Base-by-base conservation (phyloP, 78 protist genomes). In the Emiliania huxleyi region DNA sequence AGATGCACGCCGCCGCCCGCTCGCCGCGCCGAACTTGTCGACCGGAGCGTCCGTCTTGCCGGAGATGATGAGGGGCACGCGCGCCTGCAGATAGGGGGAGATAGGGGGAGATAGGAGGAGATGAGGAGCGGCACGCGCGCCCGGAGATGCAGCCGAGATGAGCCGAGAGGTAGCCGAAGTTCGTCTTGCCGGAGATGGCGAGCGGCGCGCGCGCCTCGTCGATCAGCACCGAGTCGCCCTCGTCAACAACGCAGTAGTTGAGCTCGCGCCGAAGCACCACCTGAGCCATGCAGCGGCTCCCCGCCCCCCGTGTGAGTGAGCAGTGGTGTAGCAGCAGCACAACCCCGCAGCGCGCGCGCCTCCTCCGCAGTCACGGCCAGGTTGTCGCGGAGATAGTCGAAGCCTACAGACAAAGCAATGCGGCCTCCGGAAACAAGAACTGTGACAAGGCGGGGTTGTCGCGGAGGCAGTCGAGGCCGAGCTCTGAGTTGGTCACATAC, bases 371-470 rank as follows among this genome's bases (percentile, higher is more conserved):
- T n/a, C n/a, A n/a, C n/a, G 42, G 94, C 94, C 22, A 92, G 91
- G 87, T 92, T 84, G 91, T 92, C 94, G 45, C 94, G 91, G 22
- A 92, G 94, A 56, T 92, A 92, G 44, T 92, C 94, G 91, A 92
- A 92, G 22, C 94, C 94, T 1, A 92, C n/a, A n/a, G n/a, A n/a
- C n/a, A n/a, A n/a, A n/a, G n/a, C n/a, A n/a, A n/a, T n/a, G n/a
- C n/a, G n/a, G n/a, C n/a, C n/a, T n/a, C n/a, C n/a, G n/a, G n/a
- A n/a, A n/a, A n/a, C n/a, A n/a, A n/a, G n/a, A n/a, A n/a, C n/a
- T n/a, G n/a, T n/a, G n/a, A n/a, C n/a, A n/a, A n/a, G 42, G 94
- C 94, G 38, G 88, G 92, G 89, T 93, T 87, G 91, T 93, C 94
- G 37, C 94, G 92, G 21, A 93, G 94, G 87, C 88, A 93, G 48